These are phyloP conservation scores for Salicornia ramosissima DNA, from an alignment of 148 eudicot genomes.

Conservation along the genomic window DNA sequence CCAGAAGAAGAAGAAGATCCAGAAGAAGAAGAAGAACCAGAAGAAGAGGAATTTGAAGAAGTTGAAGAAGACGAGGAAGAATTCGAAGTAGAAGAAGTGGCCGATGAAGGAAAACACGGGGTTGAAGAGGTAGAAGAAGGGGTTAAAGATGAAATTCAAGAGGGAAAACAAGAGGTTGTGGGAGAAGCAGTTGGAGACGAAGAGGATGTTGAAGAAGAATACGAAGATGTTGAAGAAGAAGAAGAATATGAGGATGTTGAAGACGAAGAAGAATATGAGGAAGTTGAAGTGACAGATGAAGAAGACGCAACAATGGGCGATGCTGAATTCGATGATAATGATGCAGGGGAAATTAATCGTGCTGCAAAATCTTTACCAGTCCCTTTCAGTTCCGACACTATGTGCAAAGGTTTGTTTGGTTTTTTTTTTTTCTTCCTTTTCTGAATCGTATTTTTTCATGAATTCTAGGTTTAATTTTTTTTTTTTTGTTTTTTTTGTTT, in stretches of 20 bases:
- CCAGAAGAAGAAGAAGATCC: background rate
- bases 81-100: background rate
- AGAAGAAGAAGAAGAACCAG: background rate
- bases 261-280: background rate
- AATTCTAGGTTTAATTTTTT: no score
- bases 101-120: constrained; percentile 5
- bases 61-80: constrained; percentile 3
- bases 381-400: background rate
- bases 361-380: background rate
- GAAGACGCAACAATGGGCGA: background rate
- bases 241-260: constrained; percentile 1
- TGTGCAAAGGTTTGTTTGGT: constrained; percentile 3
- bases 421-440: background rate
- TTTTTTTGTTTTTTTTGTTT: no score
- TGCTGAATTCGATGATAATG: background rate
- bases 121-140: constrained; percentile 7
- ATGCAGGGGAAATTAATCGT: background rate
- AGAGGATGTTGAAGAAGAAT: constrained; percentile 7
- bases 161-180: constrained; percentile 9
- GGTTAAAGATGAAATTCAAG: background rate
- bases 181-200: background rate
- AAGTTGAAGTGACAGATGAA: constrained; percentile 2
- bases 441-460: no score
- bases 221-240: background rate
- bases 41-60: constrained; percentile 3